Evolutionary conservation across 2,329 filamentous ascomycete species (phyloP).

Genomic region (Endoconidiophora laricicola): DNA sequence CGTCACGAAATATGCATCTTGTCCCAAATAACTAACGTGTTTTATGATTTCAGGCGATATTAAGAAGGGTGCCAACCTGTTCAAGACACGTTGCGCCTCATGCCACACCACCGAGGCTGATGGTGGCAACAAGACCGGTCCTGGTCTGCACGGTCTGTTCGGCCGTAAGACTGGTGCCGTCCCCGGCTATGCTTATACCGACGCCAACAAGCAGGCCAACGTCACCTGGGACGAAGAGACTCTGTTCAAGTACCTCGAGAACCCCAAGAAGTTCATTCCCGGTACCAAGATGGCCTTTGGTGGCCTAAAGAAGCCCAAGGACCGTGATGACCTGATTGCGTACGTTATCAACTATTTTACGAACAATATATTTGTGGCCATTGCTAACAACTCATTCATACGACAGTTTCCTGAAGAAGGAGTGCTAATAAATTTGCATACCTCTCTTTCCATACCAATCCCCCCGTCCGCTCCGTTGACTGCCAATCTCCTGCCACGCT

Average conservation of each 20-base stretch:
- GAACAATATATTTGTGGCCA: neutral
- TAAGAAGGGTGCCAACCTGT: constrained; percentile 96
- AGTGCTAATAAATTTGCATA: constrained; percentile 8
- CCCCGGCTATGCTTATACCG: constrained; percentile 91
- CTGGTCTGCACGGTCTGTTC: constrained; percentile 92
- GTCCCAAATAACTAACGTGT: neutral
- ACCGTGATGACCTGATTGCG: constrained; percentile 97
- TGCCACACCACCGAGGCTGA: constrained; percentile 90
- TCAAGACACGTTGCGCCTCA: constrained; percentile 97
- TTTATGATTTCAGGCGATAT: constrained; percentile 49
- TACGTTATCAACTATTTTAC: constrained; percentile 32
- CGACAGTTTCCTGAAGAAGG: constrained; percentile 12
- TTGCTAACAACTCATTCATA: constrained; percentile 16
- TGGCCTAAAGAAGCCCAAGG: constrained; percentile 99
- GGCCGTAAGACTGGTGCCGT: constrained; percentile 88
- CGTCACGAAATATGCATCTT: neutral
- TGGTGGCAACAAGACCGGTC: constrained; percentile 96
- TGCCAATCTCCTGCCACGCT: constrained; percentile 1
- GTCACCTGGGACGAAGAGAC: constrained; percentile 74
- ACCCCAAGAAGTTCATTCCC: constrained; percentile 99
- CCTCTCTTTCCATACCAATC: neutral
- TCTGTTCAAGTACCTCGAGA: constrained; percentile 97
- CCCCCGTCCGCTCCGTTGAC: neutral
- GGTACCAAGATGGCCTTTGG: constrained; percentile 99
- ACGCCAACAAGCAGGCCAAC: constrained; percentile 97